Percentiles rank a stretch among this genome's conserved stretches.
These are phyloP conservation scores for Basidiobolus meristosporus DNA, from an alignment of 371 early-diverging fungal species.

Conservation along the genomic window DNA sequence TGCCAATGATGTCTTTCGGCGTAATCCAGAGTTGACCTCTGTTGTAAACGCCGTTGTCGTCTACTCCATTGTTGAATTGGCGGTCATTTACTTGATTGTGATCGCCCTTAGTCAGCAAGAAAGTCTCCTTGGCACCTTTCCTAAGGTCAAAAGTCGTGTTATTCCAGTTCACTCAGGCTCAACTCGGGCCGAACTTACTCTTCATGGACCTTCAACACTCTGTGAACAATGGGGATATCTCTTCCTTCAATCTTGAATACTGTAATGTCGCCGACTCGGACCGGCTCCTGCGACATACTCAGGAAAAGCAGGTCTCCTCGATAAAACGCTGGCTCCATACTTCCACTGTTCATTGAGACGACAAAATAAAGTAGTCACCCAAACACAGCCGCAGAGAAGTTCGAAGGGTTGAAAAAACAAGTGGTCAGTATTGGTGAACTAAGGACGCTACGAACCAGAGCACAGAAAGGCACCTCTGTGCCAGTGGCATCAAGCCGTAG, in stretches of 20 bases:
- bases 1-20: conserved; percentile 71
- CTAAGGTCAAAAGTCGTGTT: conserved; percentile 11
- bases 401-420: too few species aligned
- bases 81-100: conserved; percentile 84
- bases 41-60: conserved; percentile 90
- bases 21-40: conserved; percentile 78
- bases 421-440: too few species aligned
- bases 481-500: too few species aligned
- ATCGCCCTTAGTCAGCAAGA: conserved; percentile 96
- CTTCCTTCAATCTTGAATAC: conserved; percentile 89
- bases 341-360: conserved; percentile 41
- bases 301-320: conserved; percentile 95
- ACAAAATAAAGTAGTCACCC: background rate
- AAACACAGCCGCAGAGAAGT: too few species aligned
- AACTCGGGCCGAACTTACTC: conserved; percentile 17
- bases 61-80: too few species aligned
- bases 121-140: conserved; percentile 41
- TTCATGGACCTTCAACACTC: conserved; percentile 80
- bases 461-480: too few species aligned
- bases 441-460: too few species aligned
- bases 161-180: background rate
- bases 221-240: conserved; percentile 96
- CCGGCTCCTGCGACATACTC: conserved; percentile 38
- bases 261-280: conserved; percentile 83
- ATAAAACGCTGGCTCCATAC: conserved; percentile 97